Evolutionary conservation across 192 early-diverging fungal species (phyloP), one percentile per base, ranked within the genome.

Genomic region (Coemansia sp.): DNA sequence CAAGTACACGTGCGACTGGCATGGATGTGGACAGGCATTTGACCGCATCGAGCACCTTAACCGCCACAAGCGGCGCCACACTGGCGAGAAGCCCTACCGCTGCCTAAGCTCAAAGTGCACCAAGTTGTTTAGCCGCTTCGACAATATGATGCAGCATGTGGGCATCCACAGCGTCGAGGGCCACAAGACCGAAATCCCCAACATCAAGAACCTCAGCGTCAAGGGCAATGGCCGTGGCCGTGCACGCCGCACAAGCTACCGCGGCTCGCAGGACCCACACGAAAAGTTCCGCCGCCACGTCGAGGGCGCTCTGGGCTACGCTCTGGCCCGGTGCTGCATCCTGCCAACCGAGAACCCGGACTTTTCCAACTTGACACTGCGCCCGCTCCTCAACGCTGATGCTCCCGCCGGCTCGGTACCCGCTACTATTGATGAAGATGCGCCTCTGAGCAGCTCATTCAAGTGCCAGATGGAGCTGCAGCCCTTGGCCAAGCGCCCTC

Each of bases 71-170:
- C 86, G 93, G 32, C 79, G 79, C 5, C 79, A 81, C 66, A 85
- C 84, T 0, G 79, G 78, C 60, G 78, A 92, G 83, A 87, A 92
- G 86, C 91, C 91, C 0, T 92, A 90, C 76, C 78, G 87, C 63
- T 92, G 91, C 39, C 78, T 92, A 11, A 84, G 90, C 12, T 84
- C 88, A 41, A 84, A 76, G 14, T 92, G 91, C 66, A 74, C 78
- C 61, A 84, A 88, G 38, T 81, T 85, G 72, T 92, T 92, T 57
- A 89, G 88, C 77, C 85, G 91, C 21, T 92, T 90, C 63, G 91
- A 92, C 68, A 92, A 92, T 63, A 92, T 92, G 91, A 90, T 92
- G 81, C 91, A 92, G 68, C 91, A 92, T 55, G 90, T 89, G 10
- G 89, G 90, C 46, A 92, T 89, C 37, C 91, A 92, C 69, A 77